Percentiles rank a stretch among this genome's conserved stretches.
Evolutionary conservation across 495 filamentous ascomycete species (phyloP).

Genomic region (Neurospora sp.): DNA sequence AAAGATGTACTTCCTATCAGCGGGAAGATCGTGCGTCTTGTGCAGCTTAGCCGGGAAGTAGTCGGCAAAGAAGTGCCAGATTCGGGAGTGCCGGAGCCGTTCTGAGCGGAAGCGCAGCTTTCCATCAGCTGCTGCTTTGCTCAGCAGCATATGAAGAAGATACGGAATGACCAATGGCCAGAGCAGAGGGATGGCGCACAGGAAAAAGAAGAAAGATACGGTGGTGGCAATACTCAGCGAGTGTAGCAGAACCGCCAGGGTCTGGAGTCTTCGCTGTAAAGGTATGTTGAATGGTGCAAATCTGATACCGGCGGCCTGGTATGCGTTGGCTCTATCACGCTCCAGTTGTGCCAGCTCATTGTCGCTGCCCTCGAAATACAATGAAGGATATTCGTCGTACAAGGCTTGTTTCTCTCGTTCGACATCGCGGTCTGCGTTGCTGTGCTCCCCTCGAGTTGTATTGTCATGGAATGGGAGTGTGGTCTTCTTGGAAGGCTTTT

Average conservation of each 20-base stretch:
- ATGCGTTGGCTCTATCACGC: conserved; percentile 9
- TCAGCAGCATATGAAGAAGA: conserved; percentile 72
- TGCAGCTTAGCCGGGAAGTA: conserved; percentile 90
- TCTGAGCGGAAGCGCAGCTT: conserved; percentile 61
- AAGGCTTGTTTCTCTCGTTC: not conserved
- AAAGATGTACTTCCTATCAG: conserved; percentile 91
- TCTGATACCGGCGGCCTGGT: conserved; percentile 40
- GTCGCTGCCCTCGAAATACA: not conserved
- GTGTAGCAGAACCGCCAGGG: conserved; percentile 73
- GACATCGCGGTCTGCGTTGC: not conserved
- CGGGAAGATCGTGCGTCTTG: conserved; percentile 66
- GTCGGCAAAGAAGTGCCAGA: conserved; percentile 83
- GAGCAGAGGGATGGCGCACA: conserved; percentile 78
- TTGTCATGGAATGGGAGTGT: conserved; percentile 9
- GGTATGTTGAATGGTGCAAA: conserved; percentile 88
- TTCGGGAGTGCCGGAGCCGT: conserved; percentile 57
- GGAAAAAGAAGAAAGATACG: conserved; percentile 78
- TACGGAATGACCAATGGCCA: conserved; percentile 94
- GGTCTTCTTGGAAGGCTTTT: not conserved
- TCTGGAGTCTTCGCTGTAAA: conserved; percentile 77
- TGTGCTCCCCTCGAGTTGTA: not conserved
- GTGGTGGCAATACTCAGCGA: conserved; percentile 68
- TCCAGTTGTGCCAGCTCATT: conserved; percentile 7
- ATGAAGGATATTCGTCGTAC: not conserved
- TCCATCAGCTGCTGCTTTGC: conserved; percentile 64